Percentiles rank a stretch among this genome's conserved stretches.
These are phyloP conservation scores for Camellia lanceoleosa DNA, from an alignment of 148 eudicot species.

Conservation along the genomic window DNA sequence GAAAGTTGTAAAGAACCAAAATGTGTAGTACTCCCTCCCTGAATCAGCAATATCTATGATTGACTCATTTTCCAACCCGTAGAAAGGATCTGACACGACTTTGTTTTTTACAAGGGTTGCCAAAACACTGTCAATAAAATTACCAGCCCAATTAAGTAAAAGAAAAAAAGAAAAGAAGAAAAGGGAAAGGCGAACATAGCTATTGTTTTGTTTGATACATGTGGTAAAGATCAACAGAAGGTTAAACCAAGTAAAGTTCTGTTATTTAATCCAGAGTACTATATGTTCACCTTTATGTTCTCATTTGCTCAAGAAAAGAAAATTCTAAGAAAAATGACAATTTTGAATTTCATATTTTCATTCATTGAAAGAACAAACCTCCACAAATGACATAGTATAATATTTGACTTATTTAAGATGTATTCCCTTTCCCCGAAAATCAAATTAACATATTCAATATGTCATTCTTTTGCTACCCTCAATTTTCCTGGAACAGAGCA, in stretches of 20 bases:
- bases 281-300: background rate
- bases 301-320: background rate
- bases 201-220: background rate
- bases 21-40: conserved; percentile 89
- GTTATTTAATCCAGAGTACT: background rate
- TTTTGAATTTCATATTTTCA: background rate
- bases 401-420: background rate
- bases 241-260: background rate
- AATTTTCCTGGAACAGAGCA: background rate
- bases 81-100: conserved; percentile 82
- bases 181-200: background rate
- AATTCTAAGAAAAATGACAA: background rate
- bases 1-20: conserved; percentile 87
- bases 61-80: conserved; percentile 83
- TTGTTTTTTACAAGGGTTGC: conserved; percentile 84
- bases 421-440: background rate
- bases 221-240: background rate
- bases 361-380: background rate
- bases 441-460: background rate
- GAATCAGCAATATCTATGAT: conserved; percentile 93
- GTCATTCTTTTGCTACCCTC: conserved; percentile 1
- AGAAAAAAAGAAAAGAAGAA: background rate
- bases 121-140: conserved; percentile 63
- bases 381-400: background rate
- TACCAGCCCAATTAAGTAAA: background rate